Conservation (phyloP, 352 stramenopile genomes). For the Pythium volutum region DNA sequence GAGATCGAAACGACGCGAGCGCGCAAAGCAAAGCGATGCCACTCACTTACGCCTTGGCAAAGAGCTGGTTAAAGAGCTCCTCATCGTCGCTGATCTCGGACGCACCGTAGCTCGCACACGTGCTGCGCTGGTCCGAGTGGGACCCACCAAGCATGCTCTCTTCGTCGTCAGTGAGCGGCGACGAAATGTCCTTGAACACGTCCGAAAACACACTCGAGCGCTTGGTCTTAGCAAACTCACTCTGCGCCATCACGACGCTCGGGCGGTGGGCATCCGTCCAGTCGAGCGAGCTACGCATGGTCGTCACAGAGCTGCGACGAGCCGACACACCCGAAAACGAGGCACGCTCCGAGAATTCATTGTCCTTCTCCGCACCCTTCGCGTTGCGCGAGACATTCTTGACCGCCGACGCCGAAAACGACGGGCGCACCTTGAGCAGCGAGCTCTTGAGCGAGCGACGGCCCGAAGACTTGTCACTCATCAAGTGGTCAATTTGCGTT, state of each 20-base stretch:
- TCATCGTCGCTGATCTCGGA: slow-evolving; percentile 29
- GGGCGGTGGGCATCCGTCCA: slow-evolving; percentile 19
- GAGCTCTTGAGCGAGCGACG: slow-evolving; percentile 23
- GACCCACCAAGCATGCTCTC: slow-evolving; percentile 11
- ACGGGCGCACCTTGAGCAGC: slow-evolving; percentile 24
- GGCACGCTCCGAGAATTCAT: too few relatives aligned
- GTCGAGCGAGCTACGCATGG: slow-evolving; percentile 15
- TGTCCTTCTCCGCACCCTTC: not conserved
- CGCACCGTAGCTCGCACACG: slow-evolving; percentile 26
- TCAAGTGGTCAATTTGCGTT: slow-evolving; percentile 45
- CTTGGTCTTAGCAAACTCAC: slow-evolving; percentile 17
- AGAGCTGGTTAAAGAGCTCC: slow-evolving; percentile 27
- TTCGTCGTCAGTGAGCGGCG: slow-evolving; percentile 20
- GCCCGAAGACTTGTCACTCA: slow-evolving; percentile 27
- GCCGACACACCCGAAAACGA: too few relatives aligned
- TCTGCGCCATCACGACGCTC: slow-evolving; percentile 9
- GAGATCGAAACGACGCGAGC: not conserved
- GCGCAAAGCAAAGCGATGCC: not conserved
- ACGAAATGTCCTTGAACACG: slow-evolving; percentile 29
- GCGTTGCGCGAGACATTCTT: slow-evolving; percentile 6
- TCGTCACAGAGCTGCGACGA: not conserved
- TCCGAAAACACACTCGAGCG: slow-evolving; percentile 27
- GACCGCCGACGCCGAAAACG: slow-evolving; percentile 14
- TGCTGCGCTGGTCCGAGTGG: slow-evolving; percentile 16
- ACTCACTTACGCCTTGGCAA: slow-evolving; percentile 18